Conservation (phyloP, 2,329 filamentous ascomycete species). For the Venturia carpophila region DNA sequence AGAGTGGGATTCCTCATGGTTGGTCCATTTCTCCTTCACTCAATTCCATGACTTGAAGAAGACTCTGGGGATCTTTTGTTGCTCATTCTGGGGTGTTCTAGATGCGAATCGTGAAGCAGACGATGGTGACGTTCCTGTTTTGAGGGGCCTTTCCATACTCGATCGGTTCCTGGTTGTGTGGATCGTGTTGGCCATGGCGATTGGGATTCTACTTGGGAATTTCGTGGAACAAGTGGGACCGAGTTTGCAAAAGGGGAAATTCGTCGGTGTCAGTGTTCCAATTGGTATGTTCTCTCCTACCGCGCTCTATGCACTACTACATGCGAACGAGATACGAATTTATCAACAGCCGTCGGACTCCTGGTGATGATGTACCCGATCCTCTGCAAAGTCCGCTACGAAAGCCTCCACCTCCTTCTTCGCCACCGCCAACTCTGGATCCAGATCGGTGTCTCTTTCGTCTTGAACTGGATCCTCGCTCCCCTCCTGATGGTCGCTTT, state of each 20-base stretch:
- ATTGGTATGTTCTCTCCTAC: conserved; percentile 44
- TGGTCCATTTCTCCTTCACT: not conserved
- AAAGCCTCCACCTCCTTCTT: conserved; percentile 62
- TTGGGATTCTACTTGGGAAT: conserved; percentile 70
- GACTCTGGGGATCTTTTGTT: not conserved
- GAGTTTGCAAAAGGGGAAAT: conserved; percentile 60
- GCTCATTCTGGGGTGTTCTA: not conserved
- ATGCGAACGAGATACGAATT: not conserved
- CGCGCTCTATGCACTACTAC: not conserved
- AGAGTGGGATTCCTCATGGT: not conserved
- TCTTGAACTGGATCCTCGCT: conserved; percentile 77
- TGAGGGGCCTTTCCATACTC: conserved; percentile 20
- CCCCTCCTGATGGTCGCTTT: conserved; percentile 73
- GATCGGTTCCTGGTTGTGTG: conserved; percentile 44
- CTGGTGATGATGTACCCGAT: conserved; percentile 95
- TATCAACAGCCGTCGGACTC: conserved; percentile 58
- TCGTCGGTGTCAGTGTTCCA: conserved; percentile 62
- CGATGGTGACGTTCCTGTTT: conserved; percentile 14
- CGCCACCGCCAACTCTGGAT: conserved; percentile 58
- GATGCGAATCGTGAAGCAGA: not conserved
- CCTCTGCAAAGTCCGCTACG: conserved; percentile 75
- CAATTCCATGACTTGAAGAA: accelerated
- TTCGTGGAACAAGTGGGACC: conserved; percentile 57
- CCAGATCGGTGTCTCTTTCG: conserved; percentile 67
- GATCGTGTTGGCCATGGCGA: conserved; percentile 71